Evolutionary conservation across 257 asterid species (phyloP).

Genomic region (Coffea eugenioides): DNA sequence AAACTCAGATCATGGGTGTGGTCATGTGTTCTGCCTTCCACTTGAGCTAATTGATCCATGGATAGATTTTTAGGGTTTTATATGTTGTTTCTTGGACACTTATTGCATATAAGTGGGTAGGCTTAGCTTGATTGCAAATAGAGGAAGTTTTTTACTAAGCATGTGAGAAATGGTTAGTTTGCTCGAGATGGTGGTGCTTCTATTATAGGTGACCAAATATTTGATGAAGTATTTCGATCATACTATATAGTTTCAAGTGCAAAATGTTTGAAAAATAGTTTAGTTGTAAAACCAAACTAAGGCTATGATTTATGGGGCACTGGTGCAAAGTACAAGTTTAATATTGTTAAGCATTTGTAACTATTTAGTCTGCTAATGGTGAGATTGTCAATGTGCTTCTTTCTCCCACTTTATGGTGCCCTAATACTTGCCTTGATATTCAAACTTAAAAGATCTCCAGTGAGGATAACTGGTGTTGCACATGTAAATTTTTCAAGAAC

Average conservation of each 20-base stretch:
- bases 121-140: neutral
- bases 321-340: neutral
- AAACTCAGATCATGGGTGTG: neutral
- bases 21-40: neutral
- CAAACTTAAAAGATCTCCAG: neutral
- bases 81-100: neutral
- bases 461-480: neutral
- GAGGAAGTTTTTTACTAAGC: neutral
- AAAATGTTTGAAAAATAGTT: neutral
- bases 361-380: too few species aligned
- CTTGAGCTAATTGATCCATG: neutral
- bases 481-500: neutral
- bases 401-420: neutral
- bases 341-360: neutral
- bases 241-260: neutral
- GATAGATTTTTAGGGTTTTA: neutral
- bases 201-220: neutral
- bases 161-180: neutral
- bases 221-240: neutral
- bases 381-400: neutral
- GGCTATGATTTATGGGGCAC: neutral
- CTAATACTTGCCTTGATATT: neutral
- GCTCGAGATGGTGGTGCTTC: neutral
- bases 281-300: neutral
- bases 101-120: neutral